Base-by-base conservation (phyloP, 345 rosid species). In the Trapa incisa region DNA sequence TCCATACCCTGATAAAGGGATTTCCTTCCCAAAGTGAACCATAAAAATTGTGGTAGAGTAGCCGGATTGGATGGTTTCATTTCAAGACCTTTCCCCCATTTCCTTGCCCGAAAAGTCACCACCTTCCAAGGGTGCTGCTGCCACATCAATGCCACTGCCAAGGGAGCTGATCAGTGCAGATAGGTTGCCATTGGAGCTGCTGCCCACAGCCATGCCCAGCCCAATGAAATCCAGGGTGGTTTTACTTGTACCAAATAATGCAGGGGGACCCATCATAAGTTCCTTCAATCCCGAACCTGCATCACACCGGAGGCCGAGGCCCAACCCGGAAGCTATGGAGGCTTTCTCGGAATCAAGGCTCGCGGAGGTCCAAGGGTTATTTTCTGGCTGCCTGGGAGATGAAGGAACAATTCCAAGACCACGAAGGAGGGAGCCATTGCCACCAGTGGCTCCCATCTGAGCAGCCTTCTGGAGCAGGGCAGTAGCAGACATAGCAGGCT, bases 401-500 rank as follows among this genome's bases (percentile, higher is more conserved):
- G 89, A 79, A 17, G 98, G 73, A 60, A 86, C 84, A 2, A 91
- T 78, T 66, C 96, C 97, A 6, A 94, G 71, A 1, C 99, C 99
- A 1, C 91, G 91, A 53, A 94, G 95, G 65, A 94, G 76, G 5
- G 97, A 88, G 37, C 87, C 85, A 71, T 82, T 86, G 37, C 87
- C 82, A 0, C 91, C 90, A 4, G 92, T 77, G 17, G 92, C 89
- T 22, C 97, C 99, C 94, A 94, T 91, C 73, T 93, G 94, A 6
- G 98, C 97, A 57, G 98, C 98, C 80, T 90, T 93, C 70, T 93
- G 98, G 52, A 93, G 85, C 54, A 94, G 80, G 10, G 99, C 97
- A 11, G 99, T 94, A 37, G 99, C 99, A 12, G 99, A 94, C 86
- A 89, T 81, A 17, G 96, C 88, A 12, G 97, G 96, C 52, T 83